Conservation (phyloP, 352 stramenopile species). For the Phytophthora megakarya region DNA sequence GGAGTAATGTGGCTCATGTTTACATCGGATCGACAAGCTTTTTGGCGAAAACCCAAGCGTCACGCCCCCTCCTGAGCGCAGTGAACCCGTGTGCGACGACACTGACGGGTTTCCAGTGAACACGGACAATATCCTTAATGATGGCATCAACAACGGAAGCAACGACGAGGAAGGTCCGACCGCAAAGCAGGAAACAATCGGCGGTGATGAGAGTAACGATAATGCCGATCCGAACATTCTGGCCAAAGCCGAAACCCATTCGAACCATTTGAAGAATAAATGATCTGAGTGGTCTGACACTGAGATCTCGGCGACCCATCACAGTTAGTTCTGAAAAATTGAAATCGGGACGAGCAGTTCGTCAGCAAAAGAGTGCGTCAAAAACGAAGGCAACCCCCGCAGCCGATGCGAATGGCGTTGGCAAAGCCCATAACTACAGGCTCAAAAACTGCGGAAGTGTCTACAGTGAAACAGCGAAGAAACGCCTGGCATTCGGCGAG, state of each 20-base stretch:
- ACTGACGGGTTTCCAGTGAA: neutral
- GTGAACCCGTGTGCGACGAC: neutral
- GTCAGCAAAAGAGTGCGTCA: neutral
- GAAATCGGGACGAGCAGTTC: too few species aligned
- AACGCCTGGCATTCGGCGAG: neutral
- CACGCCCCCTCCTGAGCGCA: neutral
- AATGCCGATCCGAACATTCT: too few species aligned
- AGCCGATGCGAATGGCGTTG: neutral
- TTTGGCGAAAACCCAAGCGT: neutral
- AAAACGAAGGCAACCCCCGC: neutral
- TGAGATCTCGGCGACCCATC: too few species aligned
- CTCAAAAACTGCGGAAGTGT: constrained; percentile 5
- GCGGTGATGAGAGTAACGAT: too few species aligned
- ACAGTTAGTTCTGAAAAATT: too few species aligned
- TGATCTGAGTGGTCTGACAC: too few species aligned
- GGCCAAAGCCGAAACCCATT: too few species aligned
- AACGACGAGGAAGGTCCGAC: neutral
- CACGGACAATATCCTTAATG: neutral
- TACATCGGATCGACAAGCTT: neutral
- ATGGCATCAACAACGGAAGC: neutral
- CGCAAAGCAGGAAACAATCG: too few species aligned
- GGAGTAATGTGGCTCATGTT: neutral
- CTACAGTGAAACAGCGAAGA: constrained; percentile 9
- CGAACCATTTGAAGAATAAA: too few species aligned
- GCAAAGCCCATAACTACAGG: constrained; percentile 3